Conservation (phyloP, 2,329 filamentous ascomycete genomes). For the Penicillium sp. region DNA sequence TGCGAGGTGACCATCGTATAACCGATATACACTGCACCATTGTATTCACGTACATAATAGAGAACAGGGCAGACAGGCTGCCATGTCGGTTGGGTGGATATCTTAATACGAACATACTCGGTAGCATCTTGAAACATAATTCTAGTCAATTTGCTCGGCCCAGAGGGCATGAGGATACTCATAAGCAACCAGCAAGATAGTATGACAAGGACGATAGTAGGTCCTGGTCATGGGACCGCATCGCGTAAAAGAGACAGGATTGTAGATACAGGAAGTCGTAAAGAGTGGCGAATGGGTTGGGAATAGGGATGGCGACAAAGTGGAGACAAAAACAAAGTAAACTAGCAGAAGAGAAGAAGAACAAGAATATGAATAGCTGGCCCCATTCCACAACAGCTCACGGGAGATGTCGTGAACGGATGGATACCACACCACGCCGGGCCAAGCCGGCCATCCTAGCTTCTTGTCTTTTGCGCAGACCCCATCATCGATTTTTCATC, state of each 20-base stretch:
- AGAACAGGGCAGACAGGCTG: background rate
- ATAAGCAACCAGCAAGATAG: constrained; percentile 20
- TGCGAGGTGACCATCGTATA: constrained; percentile 29
- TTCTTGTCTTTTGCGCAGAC: constrained; percentile 2
- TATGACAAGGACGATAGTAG: constrained; percentile 28
- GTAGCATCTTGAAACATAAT: background rate
- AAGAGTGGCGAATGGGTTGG: constrained; percentile 21
- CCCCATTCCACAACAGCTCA: background rate
- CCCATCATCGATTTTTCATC: constrained; percentile 17
- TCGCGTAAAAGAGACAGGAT: constrained; percentile 17
- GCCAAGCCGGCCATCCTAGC: background rate
- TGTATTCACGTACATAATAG: background rate
- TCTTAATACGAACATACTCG: background rate
- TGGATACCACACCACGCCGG: too few species aligned
- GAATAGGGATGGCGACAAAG: constrained; percentile 12
- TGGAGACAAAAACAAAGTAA: constrained; percentile 3
- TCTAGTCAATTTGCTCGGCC: constrained; percentile 24
- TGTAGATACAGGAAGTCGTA: constrained; percentile 30
- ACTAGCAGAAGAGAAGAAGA: constrained; percentile 1
- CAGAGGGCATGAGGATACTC: constrained; percentile 1
- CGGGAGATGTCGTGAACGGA: background rate
- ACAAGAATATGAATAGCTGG: background rate
- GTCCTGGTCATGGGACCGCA: constrained; percentile 18
- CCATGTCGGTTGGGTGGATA: background rate
- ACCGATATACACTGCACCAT: background rate